Evolutionary conservation across 2,329 filamentous ascomycete genomes (phyloP).

Genomic region (Harringtonia lauricola): DNA sequence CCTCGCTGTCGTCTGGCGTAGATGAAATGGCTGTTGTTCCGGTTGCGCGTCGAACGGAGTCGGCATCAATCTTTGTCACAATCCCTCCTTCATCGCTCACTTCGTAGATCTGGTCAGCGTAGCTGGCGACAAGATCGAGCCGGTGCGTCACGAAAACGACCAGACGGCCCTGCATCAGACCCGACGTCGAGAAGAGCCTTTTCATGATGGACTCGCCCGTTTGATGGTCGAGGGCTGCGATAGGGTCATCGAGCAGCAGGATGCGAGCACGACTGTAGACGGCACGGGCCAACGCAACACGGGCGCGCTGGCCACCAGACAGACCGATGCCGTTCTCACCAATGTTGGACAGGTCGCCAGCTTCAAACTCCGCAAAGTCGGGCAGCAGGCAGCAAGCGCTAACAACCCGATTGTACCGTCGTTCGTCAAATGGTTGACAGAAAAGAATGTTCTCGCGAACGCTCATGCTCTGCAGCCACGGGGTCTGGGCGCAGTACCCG

Average conservation of each 20-base stretch:
- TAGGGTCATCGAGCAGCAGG: conserved; percentile 50
- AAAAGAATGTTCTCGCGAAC: conserved; percentile 56
- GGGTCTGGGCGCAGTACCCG: conserved; percentile 47
- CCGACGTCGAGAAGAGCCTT: conserved; percentile 33
- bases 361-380: conserved; percentile 44
- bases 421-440: conserved; percentile 39
- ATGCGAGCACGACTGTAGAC: conserved; percentile 47
- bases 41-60: conserved; percentile 17
- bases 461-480: conserved; percentile 56
- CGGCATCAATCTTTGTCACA: conserved; percentile 15
- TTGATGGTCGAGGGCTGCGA: conserved; percentile 51
- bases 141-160: conserved; percentile 73
- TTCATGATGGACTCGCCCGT: conserved; percentile 52
- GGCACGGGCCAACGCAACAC: conserved; percentile 51
- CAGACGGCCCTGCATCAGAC: conserved; percentile 44
- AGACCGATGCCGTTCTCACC: conserved; percentile 53
- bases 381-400: conserved; percentile 47
- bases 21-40: conserved; percentile 16
- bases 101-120: conserved; percentile 65
- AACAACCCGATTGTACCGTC: conserved; percentile 47
- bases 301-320: conserved; percentile 52
- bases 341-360: conserved; percentile 46
- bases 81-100: conserved; percentile 47
- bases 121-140: conserved; percentile 63
- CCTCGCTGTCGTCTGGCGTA: conserved; percentile 24